Evolutionary conservation across 352 stramenopile genomes (phyloP), one percentile per base, ranked within the genome.

Genomic region (Thalassiosira allenii): DNA sequence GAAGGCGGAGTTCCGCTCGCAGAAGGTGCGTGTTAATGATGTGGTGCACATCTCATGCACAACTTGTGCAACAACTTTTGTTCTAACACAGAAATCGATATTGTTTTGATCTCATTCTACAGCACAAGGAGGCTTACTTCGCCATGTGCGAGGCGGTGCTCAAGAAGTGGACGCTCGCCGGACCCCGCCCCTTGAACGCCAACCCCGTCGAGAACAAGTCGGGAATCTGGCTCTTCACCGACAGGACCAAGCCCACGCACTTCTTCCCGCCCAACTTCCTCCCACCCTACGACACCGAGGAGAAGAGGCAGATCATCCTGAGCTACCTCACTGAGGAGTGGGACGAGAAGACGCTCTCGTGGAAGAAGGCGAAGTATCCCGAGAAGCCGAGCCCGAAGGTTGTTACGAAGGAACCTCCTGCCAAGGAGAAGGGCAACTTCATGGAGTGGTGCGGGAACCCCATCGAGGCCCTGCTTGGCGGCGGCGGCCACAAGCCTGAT

Each of bases 221-320:
- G 43, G 89, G 89, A 17, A 73, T 94, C 6, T 94, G 79, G 74
- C 66, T 94, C 29, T 94, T 94, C 63, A 83, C 77, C 3, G 87
- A 94, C 51, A 74, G 89, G 14, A 82, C 88, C 1, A 91, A 86
- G 54, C 89, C 89, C 61, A 91, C 83, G 9, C 87, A 94, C 62
- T 89, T 88, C 37, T 93, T 94, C 67, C 30, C 54, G 40, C 89
- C 89, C 30, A 94, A 94, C 63, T 94, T 94, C 71, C 75, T 92
- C 3, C 89, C 87, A 49, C 89, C 89, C 6, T 94, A 94, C 58
- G 76, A 94, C 69, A 91, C 86, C 11, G 72, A 83, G 14, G 79
- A 91, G 22, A 94, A 93, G 64, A 78, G 75, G 56, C 71, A 87
- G 32, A 89, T 92, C 30, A 94, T 94, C 66, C 76, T 92, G 23